phyloP scores from a whole-genome alignment of 768 basidiomycete species.

The Hericium alpestre region DNA sequence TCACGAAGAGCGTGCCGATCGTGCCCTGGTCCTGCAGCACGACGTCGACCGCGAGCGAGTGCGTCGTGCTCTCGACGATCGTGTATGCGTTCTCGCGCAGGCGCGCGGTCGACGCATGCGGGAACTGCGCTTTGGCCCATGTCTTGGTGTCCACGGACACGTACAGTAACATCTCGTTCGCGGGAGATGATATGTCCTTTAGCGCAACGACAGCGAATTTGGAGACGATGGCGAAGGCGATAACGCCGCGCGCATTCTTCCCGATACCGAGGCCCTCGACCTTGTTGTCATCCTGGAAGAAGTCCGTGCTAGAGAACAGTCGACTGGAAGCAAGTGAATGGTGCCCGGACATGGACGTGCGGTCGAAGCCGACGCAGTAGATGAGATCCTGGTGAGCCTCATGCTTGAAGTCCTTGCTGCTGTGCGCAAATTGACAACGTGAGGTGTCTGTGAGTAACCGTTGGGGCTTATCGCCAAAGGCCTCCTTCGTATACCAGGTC shows the following conservation, averaged over 20 bases:
- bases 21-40: slow-evolving; percentile 52
- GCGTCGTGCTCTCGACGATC: slow-evolving; percentile 85
- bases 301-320: slow-evolving; percentile 79
- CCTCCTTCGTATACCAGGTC: slow-evolving; percentile 85
- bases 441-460: slow-evolving; percentile 61
- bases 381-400: slow-evolving; percentile 65
- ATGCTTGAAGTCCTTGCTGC: slow-evolving; percentile 72
- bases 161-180: slow-evolving; percentile 74
- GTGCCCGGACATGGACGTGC: slow-evolving; percentile 28
- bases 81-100: slow-evolving; percentile 92
- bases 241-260: slow-evolving; percentile 78
- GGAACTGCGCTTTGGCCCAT: slow-evolving; percentile 89
- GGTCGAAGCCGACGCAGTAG: slow-evolving; percentile 85
- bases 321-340: slow-evolving; percentile 52
- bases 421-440: slow-evolving; percentile 83
- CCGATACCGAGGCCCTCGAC: slow-evolving; percentile 82
- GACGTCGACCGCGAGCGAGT: slow-evolving; percentile 92
- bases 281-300: slow-evolving; percentile 54
- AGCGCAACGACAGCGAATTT: slow-evolving; percentile 90
- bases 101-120: slow-evolving; percentile 71
- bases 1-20: slow-evolving; percentile 89
- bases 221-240: slow-evolving; percentile 85
- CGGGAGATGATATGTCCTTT: slow-evolving; percentile 49
- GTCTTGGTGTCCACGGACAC: slow-evolving; percentile 73
- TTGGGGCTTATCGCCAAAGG: slow-evolving; percentile 53